Evolutionary conservation across 441 rosid genomes (phyloP), one percentile per base, ranked within the genome.

Genomic region (Eruca vesicaria): DNA sequence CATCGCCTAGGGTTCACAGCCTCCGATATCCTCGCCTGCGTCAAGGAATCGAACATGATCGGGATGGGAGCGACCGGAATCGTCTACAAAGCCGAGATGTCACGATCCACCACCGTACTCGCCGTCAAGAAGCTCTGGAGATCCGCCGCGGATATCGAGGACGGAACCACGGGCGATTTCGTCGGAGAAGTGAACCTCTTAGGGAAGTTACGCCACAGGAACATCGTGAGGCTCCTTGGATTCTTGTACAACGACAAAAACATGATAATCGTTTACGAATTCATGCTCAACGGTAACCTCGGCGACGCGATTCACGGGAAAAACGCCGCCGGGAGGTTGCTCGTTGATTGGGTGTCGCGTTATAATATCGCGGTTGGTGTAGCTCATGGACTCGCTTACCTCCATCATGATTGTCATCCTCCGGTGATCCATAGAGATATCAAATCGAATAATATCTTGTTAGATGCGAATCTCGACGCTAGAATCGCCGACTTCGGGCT

Each of bases 121-220:
- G 97, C 98, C 15, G 95, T 93, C 19, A 93, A 93, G 79, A 93
- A 89, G 86, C 81, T 93, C 9, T 89, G 97, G 98, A 86, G 91
- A 82, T 79, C 92, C 23, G 86, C 90, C 59, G 56, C 79, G 14
- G 92, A 89, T 32, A 72, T 87, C 7, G 91, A 93, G 71, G 83
- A 76, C 2, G 92, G 86, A 41, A 79, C 75, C 52, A 84, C 84
- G 23, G 81, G 82, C 5, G 87, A 86, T 75, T 81, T 87, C 55
- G 85, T 84, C 0, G 86, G 86, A 28, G 91, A 87, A 66, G 91
- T 87, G 59, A 83, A 82, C 72, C 82, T 86, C 9, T 79, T 87
- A 0, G 91, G 89, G 38, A 84, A 85, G 75, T 52, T 87, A 38
- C 77, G 89, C 64, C 91, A 87, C 64, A 85, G 89, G 48, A 87